Evolutionary conservation across 768 basidiomycete species (phyloP).

Genomic region (Lepiota subincarnata): DNA sequence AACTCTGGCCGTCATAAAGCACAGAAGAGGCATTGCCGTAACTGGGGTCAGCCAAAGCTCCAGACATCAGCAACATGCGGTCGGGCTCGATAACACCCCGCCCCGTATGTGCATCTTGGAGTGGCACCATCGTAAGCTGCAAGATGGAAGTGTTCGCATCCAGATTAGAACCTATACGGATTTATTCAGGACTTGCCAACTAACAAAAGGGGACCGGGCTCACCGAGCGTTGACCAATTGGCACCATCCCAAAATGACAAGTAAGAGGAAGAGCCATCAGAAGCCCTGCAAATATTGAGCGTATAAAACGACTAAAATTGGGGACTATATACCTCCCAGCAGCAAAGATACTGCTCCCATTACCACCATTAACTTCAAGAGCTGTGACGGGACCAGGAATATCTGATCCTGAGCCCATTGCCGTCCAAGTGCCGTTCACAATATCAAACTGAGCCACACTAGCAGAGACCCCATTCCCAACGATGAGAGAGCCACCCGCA

Average conservation of each 20-base stretch:
- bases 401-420: conserved; percentile 53
- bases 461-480: conserved; percentile 57
- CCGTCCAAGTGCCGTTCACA: conserved; percentile 68
- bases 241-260: conserved; percentile 82
- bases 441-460: conserved; percentile 77
- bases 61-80: conserved; percentile 88
- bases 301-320: not conserved
- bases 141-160: conserved; percentile 61
- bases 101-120: conserved; percentile 67
- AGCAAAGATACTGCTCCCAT: conserved; percentile 82
- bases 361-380: conserved; percentile 76
- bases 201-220: conserved; percentile 14
- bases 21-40: conserved; percentile 82
- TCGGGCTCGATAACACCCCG: conserved; percentile 76
- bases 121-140: conserved; percentile 87
- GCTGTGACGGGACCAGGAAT: conserved; percentile 92
- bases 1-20: conserved; percentile 78
- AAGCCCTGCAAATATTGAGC: conserved; percentile 33
- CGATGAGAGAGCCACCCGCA: conserved; percentile 73
- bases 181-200: conserved; percentile 5
- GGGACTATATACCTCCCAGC: conserved; percentile 69
- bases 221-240: conserved; percentile 69
- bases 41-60: conserved; percentile 60
- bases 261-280: conserved; percentile 64
- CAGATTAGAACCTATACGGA: conserved; percentile 48